Evolutionary conservation across 306 rosid species (phyloP).

Genomic region (Mimosa bimucronata): DNA sequence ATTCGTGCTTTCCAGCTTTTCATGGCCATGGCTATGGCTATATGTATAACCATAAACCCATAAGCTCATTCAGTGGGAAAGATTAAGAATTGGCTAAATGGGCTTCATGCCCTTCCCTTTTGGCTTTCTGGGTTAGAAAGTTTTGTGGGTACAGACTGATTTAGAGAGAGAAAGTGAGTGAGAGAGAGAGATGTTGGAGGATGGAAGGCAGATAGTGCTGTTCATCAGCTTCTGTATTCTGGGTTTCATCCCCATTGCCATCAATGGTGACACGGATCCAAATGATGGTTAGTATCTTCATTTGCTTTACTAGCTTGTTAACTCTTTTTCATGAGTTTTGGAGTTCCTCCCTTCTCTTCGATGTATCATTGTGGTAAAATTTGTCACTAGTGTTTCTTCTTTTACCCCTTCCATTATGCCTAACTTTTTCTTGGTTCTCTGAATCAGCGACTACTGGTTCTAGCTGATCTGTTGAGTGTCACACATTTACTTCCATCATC

Average conservation of each 20-base stretch:
- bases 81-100: conserved; percentile 32
- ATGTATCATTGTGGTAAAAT: conserved; percentile 35
- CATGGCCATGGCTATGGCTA: conserved; percentile 49
- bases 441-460: conserved; percentile 18
- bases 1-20: conserved; percentile 85
- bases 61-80: conserved; percentile 35
- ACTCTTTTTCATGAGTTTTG: conserved; percentile 3
- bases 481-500: not conserved
- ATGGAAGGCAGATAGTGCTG: conserved; percentile 47
- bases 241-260: conserved; percentile 47
- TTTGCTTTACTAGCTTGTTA: conserved; percentile 22
- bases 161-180: not conserved
- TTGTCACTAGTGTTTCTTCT: conserved; percentile 9
- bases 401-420: conserved; percentile 9
- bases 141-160: conserved; percentile 27
- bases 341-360: conserved; percentile 16
- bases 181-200: conserved; percentile 53
- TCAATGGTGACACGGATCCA: conserved; percentile 83
- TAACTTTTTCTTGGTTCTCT: not conserved
- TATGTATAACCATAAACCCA: conserved; percentile 17
- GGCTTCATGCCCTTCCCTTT: conserved; percentile 39
- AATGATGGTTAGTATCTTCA: conserved; percentile 62
- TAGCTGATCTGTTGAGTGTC: conserved; percentile 40
- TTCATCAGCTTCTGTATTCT: conserved; percentile 73
- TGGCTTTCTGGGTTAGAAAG: conserved; percentile 45